Conservation (phyloP, 2,329 filamentous ascomycete genomes). For the Uncinocarpus reesii region DNA sequence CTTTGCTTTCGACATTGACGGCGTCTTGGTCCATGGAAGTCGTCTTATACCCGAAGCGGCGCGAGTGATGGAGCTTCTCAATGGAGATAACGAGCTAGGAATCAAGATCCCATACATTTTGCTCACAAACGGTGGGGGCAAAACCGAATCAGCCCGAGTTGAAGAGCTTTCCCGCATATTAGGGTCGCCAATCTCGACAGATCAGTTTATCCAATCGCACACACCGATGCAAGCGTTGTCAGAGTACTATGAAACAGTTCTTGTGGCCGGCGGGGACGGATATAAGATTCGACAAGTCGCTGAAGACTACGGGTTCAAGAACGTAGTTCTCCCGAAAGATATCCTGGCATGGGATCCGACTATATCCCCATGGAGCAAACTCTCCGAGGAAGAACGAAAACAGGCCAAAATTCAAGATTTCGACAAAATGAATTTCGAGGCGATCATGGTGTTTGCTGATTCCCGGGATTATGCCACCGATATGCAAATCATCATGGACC, state of each 20-base stretch:
- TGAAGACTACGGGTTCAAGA: constrained; percentile 62
- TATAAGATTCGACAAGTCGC: constrained; percentile 65
- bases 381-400: constrained; percentile 57
- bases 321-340: constrained; percentile 63
- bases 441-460: constrained; percentile 65
- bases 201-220: constrained; percentile 69
- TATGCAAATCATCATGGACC: constrained; percentile 66
- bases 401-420: constrained; percentile 62
- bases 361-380: constrained; percentile 58
- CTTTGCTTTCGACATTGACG: constrained; percentile 61
- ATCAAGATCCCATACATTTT: constrained; percentile 70
- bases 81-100: constrained; percentile 65
- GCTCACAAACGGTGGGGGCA: constrained; percentile 64
- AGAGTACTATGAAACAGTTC: constrained; percentile 66
- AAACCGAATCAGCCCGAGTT: constrained; percentile 55
- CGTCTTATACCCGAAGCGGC: constrained; percentile 58
- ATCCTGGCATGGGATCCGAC: constrained; percentile 59
- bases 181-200: constrained; percentile 53
- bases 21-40: constrained; percentile 64
- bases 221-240: constrained; percentile 65
- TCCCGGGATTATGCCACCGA: constrained; percentile 64
- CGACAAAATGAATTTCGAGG: constrained; percentile 59
- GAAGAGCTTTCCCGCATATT: constrained; percentile 59
- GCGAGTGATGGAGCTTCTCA: constrained; percentile 58
- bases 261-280: constrained; percentile 65